These are phyloP conservation scores for Neurospora discreta DNA, from an alignment of 495 filamentous ascomycete species.

Conservation along the genomic window DNA sequence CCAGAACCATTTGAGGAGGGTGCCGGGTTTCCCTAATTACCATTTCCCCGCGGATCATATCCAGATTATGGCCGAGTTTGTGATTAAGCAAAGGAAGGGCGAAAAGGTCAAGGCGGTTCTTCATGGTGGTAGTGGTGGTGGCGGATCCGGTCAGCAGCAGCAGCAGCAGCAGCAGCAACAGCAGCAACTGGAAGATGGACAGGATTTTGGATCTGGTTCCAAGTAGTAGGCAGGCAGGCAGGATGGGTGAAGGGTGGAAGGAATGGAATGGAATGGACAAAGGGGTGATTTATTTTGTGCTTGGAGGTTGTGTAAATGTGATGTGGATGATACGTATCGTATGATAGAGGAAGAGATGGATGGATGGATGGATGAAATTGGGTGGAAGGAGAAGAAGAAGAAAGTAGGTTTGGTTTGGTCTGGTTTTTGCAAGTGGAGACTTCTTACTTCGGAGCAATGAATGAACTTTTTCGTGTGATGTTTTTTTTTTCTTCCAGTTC, in stretches of 20 bases:
- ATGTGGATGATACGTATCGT: background rate
- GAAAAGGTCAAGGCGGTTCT: slow-evolving; percentile 38
- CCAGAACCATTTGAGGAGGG: slow-evolving; percentile 73
- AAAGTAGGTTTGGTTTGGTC: background rate
- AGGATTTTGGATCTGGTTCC: background rate
- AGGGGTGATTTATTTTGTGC: background rate
- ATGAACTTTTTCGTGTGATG: background rate
- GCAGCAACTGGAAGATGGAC: background rate
- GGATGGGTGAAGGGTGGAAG: background rate
- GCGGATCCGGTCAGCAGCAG: background rate
- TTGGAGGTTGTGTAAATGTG: background rate
- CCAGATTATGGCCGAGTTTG: slow-evolving; percentile 83
- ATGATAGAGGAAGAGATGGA: background rate
- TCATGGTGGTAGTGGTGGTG: background rate
- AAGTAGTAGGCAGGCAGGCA: background rate
- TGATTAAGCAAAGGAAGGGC: slow-evolving; percentile 77
- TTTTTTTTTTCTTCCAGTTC: background rate
- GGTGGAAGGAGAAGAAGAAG: background rate
- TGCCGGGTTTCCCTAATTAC: slow-evolving; percentile 92
- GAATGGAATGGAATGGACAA: background rate
- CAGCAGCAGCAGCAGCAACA: background rate
- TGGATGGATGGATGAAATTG: background rate
- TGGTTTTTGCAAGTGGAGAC: background rate
- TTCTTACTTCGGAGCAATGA: background rate
- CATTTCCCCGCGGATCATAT: slow-evolving; percentile 98